Conservation (phyloP, 495 filamentous ascomycete species). For the Penicillium nucicola region DNA sequence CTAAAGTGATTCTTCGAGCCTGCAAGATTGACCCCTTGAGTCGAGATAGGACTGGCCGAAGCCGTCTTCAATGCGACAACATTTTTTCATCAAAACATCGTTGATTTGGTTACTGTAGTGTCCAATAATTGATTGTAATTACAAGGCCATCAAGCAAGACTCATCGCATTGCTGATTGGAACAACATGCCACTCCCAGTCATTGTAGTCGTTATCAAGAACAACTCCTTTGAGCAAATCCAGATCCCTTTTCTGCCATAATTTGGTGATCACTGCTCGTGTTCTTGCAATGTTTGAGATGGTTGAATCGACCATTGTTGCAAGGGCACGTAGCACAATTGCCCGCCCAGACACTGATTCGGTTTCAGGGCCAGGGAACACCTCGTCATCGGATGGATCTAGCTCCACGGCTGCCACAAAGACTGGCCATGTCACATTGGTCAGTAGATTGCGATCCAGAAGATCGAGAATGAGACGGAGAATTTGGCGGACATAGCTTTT, state of each 20-base stretch:
- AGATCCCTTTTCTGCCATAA: conserved; percentile 43
- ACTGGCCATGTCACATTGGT: conserved; percentile 43
- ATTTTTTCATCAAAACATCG: too few species aligned
- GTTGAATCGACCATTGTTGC: conserved; percentile 40
- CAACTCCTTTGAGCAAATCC: conserved; percentile 28
- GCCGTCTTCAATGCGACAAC: too few species aligned
- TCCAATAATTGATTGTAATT: too few species aligned
- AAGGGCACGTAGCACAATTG: conserved; percentile 38
- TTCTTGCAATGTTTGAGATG: conserved; percentile 40
- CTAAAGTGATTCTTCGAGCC: too few species aligned
- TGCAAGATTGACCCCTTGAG: too few species aligned
- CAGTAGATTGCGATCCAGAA: conserved; percentile 29
- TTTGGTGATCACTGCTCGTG: conserved; percentile 39
- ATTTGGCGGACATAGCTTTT: conserved; percentile 34
- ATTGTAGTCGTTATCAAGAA: conserved; percentile 21
- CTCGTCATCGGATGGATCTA: conserved; percentile 39
- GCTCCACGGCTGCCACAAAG: conserved; percentile 44
- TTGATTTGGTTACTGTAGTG: too few species aligned
- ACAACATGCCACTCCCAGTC: conserved; percentile 45
- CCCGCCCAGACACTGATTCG: conserved; percentile 27
- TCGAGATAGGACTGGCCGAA: too few species aligned
- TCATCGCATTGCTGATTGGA: conserved; percentile 41
- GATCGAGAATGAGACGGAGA: conserved; percentile 28
- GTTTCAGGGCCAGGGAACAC: conserved; percentile 23
- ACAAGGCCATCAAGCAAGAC: conserved; percentile 29